Evolutionary conservation across 1,284 basidiomycete genomes (phyloP), one percentile per base, ranked within the genome.

Genomic region (Tilletia setariae): DNA sequence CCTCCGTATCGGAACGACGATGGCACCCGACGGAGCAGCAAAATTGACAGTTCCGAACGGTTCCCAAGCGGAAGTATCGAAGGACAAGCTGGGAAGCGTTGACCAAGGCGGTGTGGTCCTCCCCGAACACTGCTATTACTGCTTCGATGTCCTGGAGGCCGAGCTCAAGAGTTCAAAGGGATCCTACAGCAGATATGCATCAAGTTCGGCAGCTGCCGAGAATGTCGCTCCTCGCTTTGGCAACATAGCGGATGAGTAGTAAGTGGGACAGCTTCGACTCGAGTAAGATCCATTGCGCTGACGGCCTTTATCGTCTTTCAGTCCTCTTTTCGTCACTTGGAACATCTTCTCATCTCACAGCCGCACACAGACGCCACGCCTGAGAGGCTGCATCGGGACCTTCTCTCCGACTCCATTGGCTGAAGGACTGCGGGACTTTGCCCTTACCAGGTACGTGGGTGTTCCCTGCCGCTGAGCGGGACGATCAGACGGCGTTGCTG

Each of bases 251-350:
- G 65, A 70, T 7, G 71, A 75, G 42, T 81, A 69, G 78, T 79
- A 56, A 66, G 79, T 67, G 43, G 15, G 43, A 35, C 59, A 43
- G 23, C 46, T 40, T 63, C 64, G 65, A 78, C 63, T 79, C 79
- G 61, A 67, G 19, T 1, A 1, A 40, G 35, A 11, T 40, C 11
- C 35, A 40, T 40, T 40, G 35, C 11, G 35, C 35, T 49, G 47
- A 49, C 28, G 21, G 23, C 23, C 51, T 7, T 28, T 15, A 7
- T 25, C 35, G 15, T 40, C 6, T 19, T 40, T 19, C 74, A 94
- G 93, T 83, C 93, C 94, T 7, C 86, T 98, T 68, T 98, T 98
- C 83, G 92, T 98, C 43, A 98, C 95, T 1, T 98, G 95, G 94
- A 94, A 93, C 84, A 91, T 81, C 67, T 66, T 67, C 85, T 65